Evolutionary conservation across 306 rosid genomes (phyloP).

Genomic region (Biancaea sappan): DNA sequence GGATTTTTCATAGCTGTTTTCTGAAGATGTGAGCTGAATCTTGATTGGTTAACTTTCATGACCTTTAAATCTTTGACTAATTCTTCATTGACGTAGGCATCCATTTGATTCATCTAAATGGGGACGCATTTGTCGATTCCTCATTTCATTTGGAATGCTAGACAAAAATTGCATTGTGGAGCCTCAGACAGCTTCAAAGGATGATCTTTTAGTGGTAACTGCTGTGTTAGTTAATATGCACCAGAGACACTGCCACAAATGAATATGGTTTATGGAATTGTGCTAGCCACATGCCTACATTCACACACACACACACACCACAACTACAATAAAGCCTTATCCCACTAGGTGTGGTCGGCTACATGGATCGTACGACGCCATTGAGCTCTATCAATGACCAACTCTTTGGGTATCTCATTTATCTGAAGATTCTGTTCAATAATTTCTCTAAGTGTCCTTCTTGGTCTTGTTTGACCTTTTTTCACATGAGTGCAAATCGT

Average conservation of each 20-base stretch:
- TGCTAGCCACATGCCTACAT: neutral
- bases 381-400: too few species aligned
- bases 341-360: too few species aligned
- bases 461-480: too few species aligned
- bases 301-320: neutral
- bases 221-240: slow-evolving; percentile 5
- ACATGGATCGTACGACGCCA: too few species aligned
- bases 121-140: slow-evolving; percentile 76
- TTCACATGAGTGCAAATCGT: too few species aligned
- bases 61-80: neutral
- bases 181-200: slow-evolving; percentile 83
- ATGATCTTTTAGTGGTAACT: slow-evolving; percentile 88
- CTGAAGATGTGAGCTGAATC: neutral
- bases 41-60: neutral
- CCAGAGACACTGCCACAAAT: neutral
- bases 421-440: too few species aligned
- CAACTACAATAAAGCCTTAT: too few species aligned
- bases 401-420: too few species aligned
- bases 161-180: slow-evolving; percentile 53
- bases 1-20: neutral
- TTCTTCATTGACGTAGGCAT: slow-evolving; percentile 55
- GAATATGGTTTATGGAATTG: neutral
- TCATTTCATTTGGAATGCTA: slow-evolving; percentile 55
- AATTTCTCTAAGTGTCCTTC: too few species aligned
- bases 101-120: slow-evolving; percentile 93